These are phyloP conservation scores for Dothideomycetes sp. DNA, from an alignment of 2,329 filamentous ascomycete genomes.

Conservation along the genomic window DNA sequence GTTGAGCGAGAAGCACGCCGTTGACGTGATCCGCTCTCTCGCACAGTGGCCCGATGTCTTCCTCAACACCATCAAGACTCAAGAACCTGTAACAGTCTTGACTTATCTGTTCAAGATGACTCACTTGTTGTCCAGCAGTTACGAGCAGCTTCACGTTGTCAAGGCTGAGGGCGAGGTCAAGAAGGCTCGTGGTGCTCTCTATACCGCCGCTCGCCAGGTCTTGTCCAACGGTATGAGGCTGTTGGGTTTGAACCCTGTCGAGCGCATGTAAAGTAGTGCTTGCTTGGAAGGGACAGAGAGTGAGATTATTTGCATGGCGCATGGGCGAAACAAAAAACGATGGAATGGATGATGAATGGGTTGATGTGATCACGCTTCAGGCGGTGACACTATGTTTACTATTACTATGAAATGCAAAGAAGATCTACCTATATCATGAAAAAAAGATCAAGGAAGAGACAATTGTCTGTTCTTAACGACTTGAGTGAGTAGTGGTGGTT, in stretches of 20 bases:
- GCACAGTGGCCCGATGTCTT: conserved; percentile 79
- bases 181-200: conserved; percentile 65
- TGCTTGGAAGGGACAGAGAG: neutral
- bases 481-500: neutral
- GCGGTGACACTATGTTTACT: no score
- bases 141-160: conserved; percentile 69
- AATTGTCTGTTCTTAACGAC: no score
- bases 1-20: conserved; percentile 61
- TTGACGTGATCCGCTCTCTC: conserved; percentile 66
- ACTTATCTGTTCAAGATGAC: conserved; percentile 81
- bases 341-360: neutral
- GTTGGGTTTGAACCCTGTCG: conserved; percentile 68
- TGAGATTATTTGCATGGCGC: conserved; percentile 2
- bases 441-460: no score
- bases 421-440: no score
- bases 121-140: conserved; percentile 68
- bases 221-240: conserved; percentile 76
- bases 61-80: conserved; percentile 72
- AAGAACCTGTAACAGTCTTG: conserved; percentile 62
- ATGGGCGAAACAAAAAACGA: conserved; percentile 2
- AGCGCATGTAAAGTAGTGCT: conserved; percentile 39
- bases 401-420: no score
- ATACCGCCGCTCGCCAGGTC: conserved; percentile 65
- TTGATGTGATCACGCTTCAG: no score
- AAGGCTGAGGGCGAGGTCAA: conserved; percentile 65